Conservation (phyloP, 78 protist species). For the Pigoraptor vietnamica region DNA sequence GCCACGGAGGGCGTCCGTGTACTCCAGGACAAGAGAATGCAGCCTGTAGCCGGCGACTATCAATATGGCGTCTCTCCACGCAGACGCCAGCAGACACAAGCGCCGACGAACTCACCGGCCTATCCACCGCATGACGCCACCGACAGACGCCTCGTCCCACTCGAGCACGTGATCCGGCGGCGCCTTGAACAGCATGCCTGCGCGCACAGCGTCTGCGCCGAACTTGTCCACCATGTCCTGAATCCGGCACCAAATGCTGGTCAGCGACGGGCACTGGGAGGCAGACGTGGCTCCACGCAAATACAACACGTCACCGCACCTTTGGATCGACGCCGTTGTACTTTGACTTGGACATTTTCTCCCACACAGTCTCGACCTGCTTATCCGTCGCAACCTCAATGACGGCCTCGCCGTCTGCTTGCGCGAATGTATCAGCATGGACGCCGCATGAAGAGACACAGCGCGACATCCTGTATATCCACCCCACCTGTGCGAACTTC, state of each 20-base stretch:
- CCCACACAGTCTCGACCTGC: neutral
- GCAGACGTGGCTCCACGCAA: neutral
- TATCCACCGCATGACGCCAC: neutral
- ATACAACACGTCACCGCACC: neutral
- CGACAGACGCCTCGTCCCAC: constrained; percentile 1
- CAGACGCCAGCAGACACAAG: neutral
- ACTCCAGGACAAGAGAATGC: neutral
- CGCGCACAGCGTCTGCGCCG: constrained; percentile 47
- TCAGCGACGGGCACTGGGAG: no score
- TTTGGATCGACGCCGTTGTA: constrained; percentile 81
- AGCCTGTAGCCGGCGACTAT: neutral
- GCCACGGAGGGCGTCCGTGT: neutral
- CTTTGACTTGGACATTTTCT: constrained; percentile 81
- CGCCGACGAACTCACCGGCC: neutral
- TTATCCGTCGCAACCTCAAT: neutral
- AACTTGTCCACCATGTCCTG: neutral
- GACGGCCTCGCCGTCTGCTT: neutral
- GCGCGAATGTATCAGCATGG: no score
- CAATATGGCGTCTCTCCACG: neutral
- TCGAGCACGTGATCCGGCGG: constrained; percentile 64
- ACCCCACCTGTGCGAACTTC: constrained; percentile 21
- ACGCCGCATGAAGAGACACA: neutral
- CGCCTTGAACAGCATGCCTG: constrained; percentile 73
- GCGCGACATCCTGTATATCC: neutral
- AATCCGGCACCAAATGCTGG: no score